Percentiles rank a stretch among this genome's conserved stretches.
These are phyloP conservation scores for Tirmania nivea DNA, from an alignment of 495 filamentous ascomycete species.

Conservation along the genomic window DNA sequence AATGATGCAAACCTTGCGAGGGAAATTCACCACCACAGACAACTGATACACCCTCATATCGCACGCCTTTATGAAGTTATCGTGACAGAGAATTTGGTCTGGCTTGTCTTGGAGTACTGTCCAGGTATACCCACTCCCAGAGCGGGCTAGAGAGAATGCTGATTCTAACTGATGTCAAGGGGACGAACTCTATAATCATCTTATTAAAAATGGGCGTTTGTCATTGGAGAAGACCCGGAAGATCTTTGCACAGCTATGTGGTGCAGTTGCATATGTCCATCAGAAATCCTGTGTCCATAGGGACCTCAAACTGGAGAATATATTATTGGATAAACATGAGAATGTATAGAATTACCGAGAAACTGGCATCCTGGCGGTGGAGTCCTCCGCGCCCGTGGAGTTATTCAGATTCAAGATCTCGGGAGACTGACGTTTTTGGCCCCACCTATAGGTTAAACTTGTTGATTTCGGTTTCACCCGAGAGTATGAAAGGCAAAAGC, in stretches of 20 bases:
- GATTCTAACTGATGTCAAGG: slow-evolving; percentile 34
- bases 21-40: slow-evolving; percentile 94
- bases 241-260: slow-evolving; percentile 89
- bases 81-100: slow-evolving; percentile 81
- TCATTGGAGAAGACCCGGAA: slow-evolving; percentile 77
- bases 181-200: slow-evolving; percentile 91
- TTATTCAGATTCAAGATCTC: background rate
- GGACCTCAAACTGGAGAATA: slow-evolving; percentile 92
- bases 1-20: slow-evolving; percentile 86
- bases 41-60: slow-evolving; percentile 95
- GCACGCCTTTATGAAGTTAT: slow-evolving; percentile 93
- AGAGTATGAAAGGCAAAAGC: slow-evolving; percentile 89
- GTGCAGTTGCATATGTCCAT: slow-evolving; percentile 89
- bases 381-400: too few relatives aligned
- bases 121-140: slow-evolving; percentile 38
- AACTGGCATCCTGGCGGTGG: background rate
- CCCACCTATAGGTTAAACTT: slow-evolving; percentile 48
- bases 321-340: slow-evolving; percentile 85
- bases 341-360: slow-evolving; percentile 27
- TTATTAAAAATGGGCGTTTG: slow-evolving; percentile 64
- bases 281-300: slow-evolving; percentile 89
- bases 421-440: background rate
- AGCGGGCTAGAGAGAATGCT: background rate
- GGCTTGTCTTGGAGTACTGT: slow-evolving; percentile 93
- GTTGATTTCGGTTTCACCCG: slow-evolving; percentile 96